Evolutionary conservation across 1,284 basidiomycete species (phyloP), one percentile per base, ranked within the genome.

Genomic region (Peniophora sp.): DNA sequence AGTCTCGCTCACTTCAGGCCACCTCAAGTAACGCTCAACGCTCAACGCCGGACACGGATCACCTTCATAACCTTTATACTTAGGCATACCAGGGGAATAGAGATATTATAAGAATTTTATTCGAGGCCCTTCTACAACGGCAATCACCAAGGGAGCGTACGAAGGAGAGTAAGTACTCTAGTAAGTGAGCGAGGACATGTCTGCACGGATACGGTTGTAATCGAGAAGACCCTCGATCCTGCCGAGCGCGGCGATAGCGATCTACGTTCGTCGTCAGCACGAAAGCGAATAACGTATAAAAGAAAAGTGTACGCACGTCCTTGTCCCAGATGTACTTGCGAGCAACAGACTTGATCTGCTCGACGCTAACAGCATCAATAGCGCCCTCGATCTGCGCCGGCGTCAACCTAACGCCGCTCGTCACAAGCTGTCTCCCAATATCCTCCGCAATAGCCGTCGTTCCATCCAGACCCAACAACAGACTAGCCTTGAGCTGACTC

Each of bases 291-390:
- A 12, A 12, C 12, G 27, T 32, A 47, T 47, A 35, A 56, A 58
- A 50, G n/a, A 24, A 22, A 35, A 1, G 27, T 35, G 3, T n/a
- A 77, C 85, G 62, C 63, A 89, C 87, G 69, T 95, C 92, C 69
- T 88, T 88, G 70, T 97, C 96, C 93, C 94, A 98, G 27, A 98
- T 77, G 71, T 97, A 97, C 74, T 94, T 96, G 72, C 92, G 85
- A 47, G 96, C 96, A 55, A 95, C 92, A 41, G 90, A 81, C 76
- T 92, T 89, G 70, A 99, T 94, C 68, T 97, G 94, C n/a, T 82
- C 86, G 23, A 83, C 73, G 27, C 82, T 85, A 56, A 99, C 91
- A 49, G 89, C 84, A 68, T 98, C 92, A 48, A 99, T 85, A 46
- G 92, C 91, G 53, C 79, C 79, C 78, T 98, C 95, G 59, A 97